A percentile compares a stretch with the other conserved stretches of the same genome.
Evolutionary conservation across 2,329 filamentous ascomycete genomes (phyloP).

Genomic region (Colletotrichum gigasporum): DNA sequence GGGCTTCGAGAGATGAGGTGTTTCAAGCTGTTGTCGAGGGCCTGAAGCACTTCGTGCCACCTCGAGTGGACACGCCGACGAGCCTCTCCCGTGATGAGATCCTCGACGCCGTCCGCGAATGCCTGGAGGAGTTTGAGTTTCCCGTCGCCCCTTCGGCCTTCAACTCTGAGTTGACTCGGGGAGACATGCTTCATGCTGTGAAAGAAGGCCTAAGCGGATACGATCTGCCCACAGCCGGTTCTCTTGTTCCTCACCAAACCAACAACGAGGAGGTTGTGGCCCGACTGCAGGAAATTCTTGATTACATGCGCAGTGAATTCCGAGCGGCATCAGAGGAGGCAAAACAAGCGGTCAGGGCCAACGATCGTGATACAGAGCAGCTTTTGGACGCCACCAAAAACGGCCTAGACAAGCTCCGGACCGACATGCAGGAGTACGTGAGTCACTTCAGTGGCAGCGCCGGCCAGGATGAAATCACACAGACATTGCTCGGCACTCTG

Average conservation of each 20-base stretch:
- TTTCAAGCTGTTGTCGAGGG: constrained; percentile 87
- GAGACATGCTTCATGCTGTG: constrained; percentile 72
- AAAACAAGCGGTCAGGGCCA: constrained; percentile 82
- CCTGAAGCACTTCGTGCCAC: constrained; percentile 81
- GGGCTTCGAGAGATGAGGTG: constrained; percentile 84
- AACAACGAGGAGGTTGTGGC: constrained; percentile 61
- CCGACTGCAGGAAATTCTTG: constrained; percentile 72
- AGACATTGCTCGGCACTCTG: constrained; percentile 71
- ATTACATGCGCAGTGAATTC: constrained; percentile 68
- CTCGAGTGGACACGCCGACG: constrained; percentile 74
- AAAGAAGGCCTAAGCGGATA: constrained; percentile 65
- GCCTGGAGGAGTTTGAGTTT: constrained; percentile 85
- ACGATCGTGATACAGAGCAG: constrained; percentile 85
- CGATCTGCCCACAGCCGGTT: constrained; percentile 53
- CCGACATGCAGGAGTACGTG: constrained; percentile 84
- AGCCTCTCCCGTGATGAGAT: constrained; percentile 84
- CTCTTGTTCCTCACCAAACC: constrained; percentile 50
- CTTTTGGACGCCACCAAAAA: constrained; percentile 89
- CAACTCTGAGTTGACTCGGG: constrained; percentile 63
- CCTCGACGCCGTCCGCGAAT: constrained; percentile 84
- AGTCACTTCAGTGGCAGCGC: constrained; percentile 72
- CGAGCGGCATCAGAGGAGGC: constrained; percentile 68
- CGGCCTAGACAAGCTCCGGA: constrained; percentile 81
- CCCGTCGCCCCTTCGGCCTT: constrained; percentile 67
- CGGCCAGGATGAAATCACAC: constrained; percentile 81